Base-by-base conservation (phyloP, 169 alveolate species). In the Eimeria tenella region DNA sequence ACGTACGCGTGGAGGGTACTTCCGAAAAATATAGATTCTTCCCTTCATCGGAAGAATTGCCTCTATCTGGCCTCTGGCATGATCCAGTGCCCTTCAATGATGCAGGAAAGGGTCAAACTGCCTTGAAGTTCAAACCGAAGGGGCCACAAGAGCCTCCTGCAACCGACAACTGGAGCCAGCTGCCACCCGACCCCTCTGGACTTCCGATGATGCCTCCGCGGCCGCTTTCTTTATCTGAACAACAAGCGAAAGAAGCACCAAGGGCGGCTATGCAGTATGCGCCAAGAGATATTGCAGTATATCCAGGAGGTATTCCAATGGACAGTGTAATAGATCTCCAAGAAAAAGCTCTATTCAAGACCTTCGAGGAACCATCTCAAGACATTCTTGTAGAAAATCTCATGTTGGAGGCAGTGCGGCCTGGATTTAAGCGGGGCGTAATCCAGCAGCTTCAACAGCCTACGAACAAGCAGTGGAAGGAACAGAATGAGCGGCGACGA, bases 31-130 rank as follows among this genome's bases (percentile, higher is more conserved):
- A 60, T 50, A 17, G 77, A 1, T 77, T 53, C 50, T 25, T 58
- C 68, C 70, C 94, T 4, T 42, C 90, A 0, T 58, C 94, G 4
- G 84, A 83, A 19, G 75, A 63, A 25, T 65, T 90, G 82, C 94
- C 94, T 74, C 53, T 21, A 49, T 68, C 94, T 2, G 94, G 94
- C 3, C 83, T 90, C 19, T 90, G 90, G 90, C 94, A 75, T 31
- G 94, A 73, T 25, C 90, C 90, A 31, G 42, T 68, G 31, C 31
- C 62, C 15, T 82, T 82, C 56, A 82, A 74, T 42, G 90, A 82
- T 73, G 90, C 74, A 21, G 90, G 90, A 82, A 82, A 60, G 56
- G 90, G 90, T 25, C 90, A 82, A 58, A 82, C 90, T 21, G 90
- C 90, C n/a, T 31, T 82, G 56, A 21, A 8, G 55, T 25, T 82